phyloP scores from a whole-genome alignment of 441 rosid genomes.

The Eutrema salsugineum region DNA sequence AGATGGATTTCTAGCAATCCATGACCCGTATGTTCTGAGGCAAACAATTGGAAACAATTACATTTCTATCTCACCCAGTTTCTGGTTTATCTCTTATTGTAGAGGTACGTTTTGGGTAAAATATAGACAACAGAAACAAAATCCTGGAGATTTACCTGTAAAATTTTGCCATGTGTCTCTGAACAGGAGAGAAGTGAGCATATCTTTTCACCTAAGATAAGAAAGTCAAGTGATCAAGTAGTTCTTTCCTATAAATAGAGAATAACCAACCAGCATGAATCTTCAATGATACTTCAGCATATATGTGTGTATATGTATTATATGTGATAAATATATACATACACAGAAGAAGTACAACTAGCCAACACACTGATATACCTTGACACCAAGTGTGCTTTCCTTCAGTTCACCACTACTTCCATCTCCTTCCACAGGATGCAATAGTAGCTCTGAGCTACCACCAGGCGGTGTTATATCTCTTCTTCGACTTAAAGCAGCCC shows the following conservation, averaged over 20 bases:
- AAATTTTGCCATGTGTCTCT: conserved; percentile 55
- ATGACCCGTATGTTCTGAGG: conserved; percentile 54
- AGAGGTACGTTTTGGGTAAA: conserved; percentile 2
- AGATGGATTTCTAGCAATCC: conserved; percentile 63
- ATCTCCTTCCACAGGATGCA: conserved; percentile 44
- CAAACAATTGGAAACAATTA: conserved; percentile 21
- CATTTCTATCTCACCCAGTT: conserved; percentile 10
- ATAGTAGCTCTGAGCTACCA: conserved; percentile 49
- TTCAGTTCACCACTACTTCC: conserved; percentile 36
- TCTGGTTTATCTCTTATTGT: conserved; percentile 5
- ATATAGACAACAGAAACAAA: neutral
- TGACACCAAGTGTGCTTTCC: conserved; percentile 38
- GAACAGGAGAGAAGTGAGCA: conserved; percentile 45
- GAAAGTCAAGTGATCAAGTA: conserved; percentile 15
- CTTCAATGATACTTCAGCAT: neutral
- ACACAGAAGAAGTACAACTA: conserved; percentile 2
- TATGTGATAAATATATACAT: conserved; percentile 9
- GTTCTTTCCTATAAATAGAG: conserved; percentile 11
- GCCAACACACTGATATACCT: conserved; percentile 36
- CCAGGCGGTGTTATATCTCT: conserved; percentile 39
- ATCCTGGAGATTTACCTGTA: conserved; percentile 42
- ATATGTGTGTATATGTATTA: conserved; percentile 5
- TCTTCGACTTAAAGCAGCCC: conserved; percentile 45
- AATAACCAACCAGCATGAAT: conserved; percentile 3
- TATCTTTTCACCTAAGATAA: conserved; percentile 30